phyloP scores from a whole-genome alignment of 176 grass and related monocot species.

The Triticum urartu region DNA sequence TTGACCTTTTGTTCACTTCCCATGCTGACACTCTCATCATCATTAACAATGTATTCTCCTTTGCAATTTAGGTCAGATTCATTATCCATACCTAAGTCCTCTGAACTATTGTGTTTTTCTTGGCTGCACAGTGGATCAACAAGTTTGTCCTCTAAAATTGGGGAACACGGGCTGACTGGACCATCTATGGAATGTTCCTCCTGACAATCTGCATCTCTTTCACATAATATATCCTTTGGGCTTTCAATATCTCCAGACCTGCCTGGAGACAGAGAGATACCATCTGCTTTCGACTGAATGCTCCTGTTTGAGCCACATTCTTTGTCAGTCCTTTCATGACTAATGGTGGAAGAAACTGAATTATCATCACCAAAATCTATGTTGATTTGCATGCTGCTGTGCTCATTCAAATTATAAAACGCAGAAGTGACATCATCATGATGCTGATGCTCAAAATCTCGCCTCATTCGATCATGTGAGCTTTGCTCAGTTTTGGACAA shows the following conservation, averaged over 20 bases:
- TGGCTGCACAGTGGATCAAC: slow-evolving; percentile 45
- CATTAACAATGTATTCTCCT: slow-evolving; percentile 5
- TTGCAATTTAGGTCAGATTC: slow-evolving; percentile 12
- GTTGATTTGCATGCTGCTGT: slow-evolving; percentile 43
- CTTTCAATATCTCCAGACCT: slow-evolving; percentile 45
- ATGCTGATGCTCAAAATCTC: slow-evolving; percentile 43
- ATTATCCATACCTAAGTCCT: neutral
- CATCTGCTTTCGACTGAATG: slow-evolving; percentile 40
- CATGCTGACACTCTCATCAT: slow-evolving; percentile 24
- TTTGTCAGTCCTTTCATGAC: slow-evolving; percentile 32
- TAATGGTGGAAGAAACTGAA: slow-evolving; percentile 43
- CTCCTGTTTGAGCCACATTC: slow-evolving; percentile 45
- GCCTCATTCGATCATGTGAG: slow-evolving; percentile 32
- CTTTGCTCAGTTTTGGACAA: slow-evolving; percentile 35
- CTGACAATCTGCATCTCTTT: slow-evolving; percentile 36
- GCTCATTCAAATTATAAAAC: slow-evolving; percentile 46
- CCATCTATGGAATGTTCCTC: slow-evolving; percentile 31
- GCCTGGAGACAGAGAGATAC: slow-evolving; percentile 26
- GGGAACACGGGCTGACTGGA: slow-evolving; percentile 25
- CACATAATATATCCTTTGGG: slow-evolving; percentile 54
- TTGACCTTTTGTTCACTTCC: slow-evolving; percentile 2
- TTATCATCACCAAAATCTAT: slow-evolving; percentile 49
- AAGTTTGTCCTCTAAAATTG: slow-evolving; percentile 49
- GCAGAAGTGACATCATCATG: slow-evolving; percentile 38
- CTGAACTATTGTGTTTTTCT: slow-evolving; percentile 24